These are phyloP conservation scores for Phytopythium litorale DNA, from an alignment of 352 stramenopile genomes.

Conservation along the genomic window DNA sequence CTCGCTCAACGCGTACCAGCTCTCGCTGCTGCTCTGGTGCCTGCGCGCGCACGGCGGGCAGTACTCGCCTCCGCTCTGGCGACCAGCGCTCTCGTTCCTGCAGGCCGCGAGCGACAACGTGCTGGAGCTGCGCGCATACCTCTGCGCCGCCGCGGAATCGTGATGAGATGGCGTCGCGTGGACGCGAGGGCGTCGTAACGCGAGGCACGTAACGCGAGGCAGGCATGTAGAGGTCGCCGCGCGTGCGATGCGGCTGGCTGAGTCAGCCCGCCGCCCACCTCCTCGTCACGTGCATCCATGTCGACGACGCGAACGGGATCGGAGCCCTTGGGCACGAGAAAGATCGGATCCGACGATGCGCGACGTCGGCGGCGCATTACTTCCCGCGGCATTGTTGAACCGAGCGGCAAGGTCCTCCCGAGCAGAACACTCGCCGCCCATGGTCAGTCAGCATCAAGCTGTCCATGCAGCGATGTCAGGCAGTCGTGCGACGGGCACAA, in stretches of 20 bases:
- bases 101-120: constrained; percentile 21
- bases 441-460: background rate
- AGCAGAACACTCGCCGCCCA: background rate
- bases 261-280: too few relatives aligned
- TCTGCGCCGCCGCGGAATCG: background rate
- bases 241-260: too few relatives aligned
- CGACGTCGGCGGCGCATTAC: background rate
- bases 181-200: background rate
- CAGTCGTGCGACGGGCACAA: background rate
- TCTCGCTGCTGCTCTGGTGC: constrained; percentile 40
- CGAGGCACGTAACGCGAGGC: too few relatives aligned
- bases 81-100: constrained; percentile 24
- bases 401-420: background rate
- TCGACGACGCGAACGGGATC: constrained; percentile 6
- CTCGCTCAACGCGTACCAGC: constrained; percentile 32
- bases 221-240: too few relatives aligned
- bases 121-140: constrained; percentile 24
- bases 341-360: background rate
- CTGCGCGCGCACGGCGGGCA: constrained; percentile 25
- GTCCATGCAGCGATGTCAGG: too few relatives aligned
- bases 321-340: background rate
- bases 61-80: constrained; percentile 32
- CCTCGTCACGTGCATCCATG: background rate
- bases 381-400: background rate
- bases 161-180: background rate